Evolutionary conservation across 176 grass and related monocot species (phyloP), one percentile per base, ranked within the genome.

Genomic region (Triticum urartu): DNA sequence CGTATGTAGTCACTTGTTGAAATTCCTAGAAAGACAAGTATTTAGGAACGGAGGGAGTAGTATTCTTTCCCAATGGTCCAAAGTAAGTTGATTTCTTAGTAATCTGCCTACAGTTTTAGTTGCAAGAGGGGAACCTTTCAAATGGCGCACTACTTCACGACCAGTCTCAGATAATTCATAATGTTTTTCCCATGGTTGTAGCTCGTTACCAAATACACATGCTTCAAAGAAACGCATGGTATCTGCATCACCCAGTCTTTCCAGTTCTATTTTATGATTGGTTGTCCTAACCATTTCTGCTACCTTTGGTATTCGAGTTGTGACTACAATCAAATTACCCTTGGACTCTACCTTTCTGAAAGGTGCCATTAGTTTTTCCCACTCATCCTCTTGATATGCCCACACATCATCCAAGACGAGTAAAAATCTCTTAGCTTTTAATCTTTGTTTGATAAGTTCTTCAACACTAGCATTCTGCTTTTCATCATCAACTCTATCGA

Each of bases 101-200:
- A 68, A 13, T 54, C 45, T 47, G 15, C 80, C 80, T 2, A 84
- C 86, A 20, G 60, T 83, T 78, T 78, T 88, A 43, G 25, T 9
- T 17, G 80, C 86, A 2, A 77, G 64, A 75, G 86, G 86, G 5
- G 9, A 45, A 9, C 56, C 73, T 38, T 75, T 68, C 15, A 88
- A 38, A 10, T 22, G 83, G 21, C 17, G 11, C 15, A 54, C 33
- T 38, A 82, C 56, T 10, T 24, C 0, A 1, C 0, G 0, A 3
- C 64, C 77, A 25, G 21, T 17, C 0, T 7, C 2, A 6, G 4
- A 0, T 43, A 86, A 18, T 3, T 3, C 22, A n/a, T 0, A 13
- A 43, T 79, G 12, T 5, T 15, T 2, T 11, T 25, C 0, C 2
- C 0, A 18, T 3, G 9, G 13, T 17, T 59, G 0, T 5, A 7